phyloP scores from a whole-genome alignment of 306 rosid genomes.

The Quercus alba region DNA sequence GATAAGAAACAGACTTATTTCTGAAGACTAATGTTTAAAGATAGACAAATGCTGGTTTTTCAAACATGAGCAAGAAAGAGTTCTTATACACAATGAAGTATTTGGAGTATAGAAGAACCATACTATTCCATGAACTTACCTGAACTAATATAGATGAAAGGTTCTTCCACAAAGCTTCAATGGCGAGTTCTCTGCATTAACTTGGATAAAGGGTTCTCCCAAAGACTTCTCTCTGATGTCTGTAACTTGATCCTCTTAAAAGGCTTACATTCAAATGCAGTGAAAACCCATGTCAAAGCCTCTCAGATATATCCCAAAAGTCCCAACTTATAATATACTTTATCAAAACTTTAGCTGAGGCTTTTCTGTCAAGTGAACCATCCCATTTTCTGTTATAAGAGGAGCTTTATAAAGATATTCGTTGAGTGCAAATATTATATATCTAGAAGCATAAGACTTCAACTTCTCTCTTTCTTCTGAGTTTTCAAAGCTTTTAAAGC shows the following conservation, averaged over 20 bases:
- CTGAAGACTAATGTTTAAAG: neutral
- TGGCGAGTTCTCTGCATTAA: neutral
- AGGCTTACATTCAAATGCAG: too few relatives aligned
- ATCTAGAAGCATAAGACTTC: neutral
- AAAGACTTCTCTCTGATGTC: neutral
- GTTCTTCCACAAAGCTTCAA: neutral
- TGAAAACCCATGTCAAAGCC: neutral
- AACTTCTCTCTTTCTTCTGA: neutral
- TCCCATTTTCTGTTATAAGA: neutral
- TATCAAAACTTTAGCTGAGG: neutral
- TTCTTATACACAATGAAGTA: too few relatives aligned
- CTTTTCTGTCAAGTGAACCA: neutral
- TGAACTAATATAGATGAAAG: neutral
- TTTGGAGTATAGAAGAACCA: neutral
- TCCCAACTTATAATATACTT: neutral
- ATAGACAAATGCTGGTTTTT: neutral
- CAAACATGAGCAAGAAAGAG: neutral
- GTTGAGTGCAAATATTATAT: neutral
- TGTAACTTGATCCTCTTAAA: neutral
- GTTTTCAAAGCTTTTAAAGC: neutral
- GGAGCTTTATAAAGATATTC: neutral
- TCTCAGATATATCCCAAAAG: neutral
- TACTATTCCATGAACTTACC: neutral
- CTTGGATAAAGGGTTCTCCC: neutral
- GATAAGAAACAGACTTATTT: neutral